Evolutionary conservation across 441 rosid species (phyloP), one percentile per base, ranked within the genome.

Genomic region (Aquilaria agallochum): DNA sequence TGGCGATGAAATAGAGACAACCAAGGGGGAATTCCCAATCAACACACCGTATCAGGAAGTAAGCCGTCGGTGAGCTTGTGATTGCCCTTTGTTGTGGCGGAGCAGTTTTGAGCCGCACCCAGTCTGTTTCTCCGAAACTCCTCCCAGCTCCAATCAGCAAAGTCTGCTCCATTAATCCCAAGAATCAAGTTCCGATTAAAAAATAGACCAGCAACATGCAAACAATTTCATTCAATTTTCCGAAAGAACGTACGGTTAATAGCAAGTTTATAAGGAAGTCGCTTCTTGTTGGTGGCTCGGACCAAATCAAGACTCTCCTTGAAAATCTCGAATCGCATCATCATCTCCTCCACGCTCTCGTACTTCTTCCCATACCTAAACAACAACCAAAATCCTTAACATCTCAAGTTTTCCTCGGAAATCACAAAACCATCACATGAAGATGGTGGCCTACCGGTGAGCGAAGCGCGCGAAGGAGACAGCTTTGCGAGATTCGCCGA

Each of bases 61-160:
- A 68, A 66, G 12, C 33, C 86, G 58, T 75, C 68, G 6, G 88
- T 83, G 62, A 95, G 84, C 75, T 75, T 85, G 88, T 91, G 92
- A 63, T 68, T 91, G 59, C 97, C 96, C 69, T 76, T 83, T 42
- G 55, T 15, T 14, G 99, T 95, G 48, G 99, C 99, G 52, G 97
- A 89, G 82, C 97, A 95, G 77, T 87, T 91, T 56, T 91, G 99
- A 45, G 97, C 88, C 76, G 95, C 95, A 67, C 97, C 99, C 75
- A 91, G 67, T 77, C 82, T 86, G 60, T 75, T 85, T 76, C 67
- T 86, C 64, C 77, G 78, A 79, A 94, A 95, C 81, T 91, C 99
- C 76, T 86, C 79, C 99, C 96, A 91, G 49, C 82, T 86, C 96
- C 76, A 80, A 72, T 95, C 97, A 78, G 97, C 86, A 79, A 83